Evolutionary conservation across 2,329 filamentous ascomycete genomes (phyloP), one percentile per base, ranked within the genome.

Genomic region (Ceratocystis huliohia): DNA sequence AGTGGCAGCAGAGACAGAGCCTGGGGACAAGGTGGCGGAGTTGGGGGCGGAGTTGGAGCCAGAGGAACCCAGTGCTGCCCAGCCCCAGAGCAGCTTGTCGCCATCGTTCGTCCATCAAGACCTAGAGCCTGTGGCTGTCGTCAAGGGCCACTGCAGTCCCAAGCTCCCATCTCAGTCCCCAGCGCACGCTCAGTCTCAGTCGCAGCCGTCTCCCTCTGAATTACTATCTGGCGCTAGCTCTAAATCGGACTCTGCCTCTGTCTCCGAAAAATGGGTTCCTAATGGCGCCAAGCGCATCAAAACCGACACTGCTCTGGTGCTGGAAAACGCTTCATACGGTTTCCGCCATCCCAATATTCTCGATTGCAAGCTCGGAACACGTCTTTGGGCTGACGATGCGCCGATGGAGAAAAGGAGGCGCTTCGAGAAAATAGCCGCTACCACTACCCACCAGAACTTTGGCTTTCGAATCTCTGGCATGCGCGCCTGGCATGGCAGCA

Each of bases 321-420:
- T 97, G 33, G 88, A 92, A 73, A 96, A 96, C 74, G 83, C 89
- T 5, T 86, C 91, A 0, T 82, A 84, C 70, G 91, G 90, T 0
- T 97, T 92, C 78, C 84, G 83, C 72, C 83, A 84, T 67, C 91
- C 94, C 5, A 97, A 96, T 71, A 91, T 99, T 6, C 79, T 99
- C 67, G 94, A 99, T 73, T 84, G 96, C 70, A 99, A 99, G 78
- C 84, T 99, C 22, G 94, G 94, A 56, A 82, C 86, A 63, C 83
- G 89, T 41, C 78, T 99, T 5, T 97, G 91, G 88, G 93, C 89
- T 15, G 89, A 96, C 68, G 80, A 86, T 69, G 84, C 84, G 28
- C 80, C 82, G 0, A 70, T 74, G 30, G 78, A 84, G 71, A 87
- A 87, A 76, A 81, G 82, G 71, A 73, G 75, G 45, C 80, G 84